A percentile compares a stretch with the other conserved stretches of the same genome.
These are phyloP conservation scores for Apiotrichum gracile DNA, from an alignment of 1,284 basidiomycete genomes.

Conservation along the genomic window DNA sequence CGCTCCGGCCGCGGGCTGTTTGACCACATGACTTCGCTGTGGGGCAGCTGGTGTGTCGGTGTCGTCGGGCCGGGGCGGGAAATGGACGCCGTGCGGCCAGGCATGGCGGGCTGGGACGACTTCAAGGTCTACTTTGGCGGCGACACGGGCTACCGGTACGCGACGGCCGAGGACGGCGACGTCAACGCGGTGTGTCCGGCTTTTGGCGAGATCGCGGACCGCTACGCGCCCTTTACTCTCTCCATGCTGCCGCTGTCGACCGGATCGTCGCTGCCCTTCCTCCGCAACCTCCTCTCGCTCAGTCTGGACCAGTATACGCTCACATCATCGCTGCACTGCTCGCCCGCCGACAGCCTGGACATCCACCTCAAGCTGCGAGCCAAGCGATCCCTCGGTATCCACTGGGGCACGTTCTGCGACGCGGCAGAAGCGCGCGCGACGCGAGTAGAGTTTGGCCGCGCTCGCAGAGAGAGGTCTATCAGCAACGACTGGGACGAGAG, in stretches of 20 bases:
- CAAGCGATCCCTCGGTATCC: conserved; percentile 38
- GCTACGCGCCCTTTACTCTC: conserved; percentile 40
- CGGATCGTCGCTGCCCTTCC: conserved; percentile 44
- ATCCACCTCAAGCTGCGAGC: conserved; percentile 35
- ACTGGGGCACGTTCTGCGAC: conserved; percentile 48
- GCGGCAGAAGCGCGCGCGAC: conserved; percentile 40
- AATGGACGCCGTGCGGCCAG: conserved; percentile 15
- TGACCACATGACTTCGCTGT: conserved; percentile 46
- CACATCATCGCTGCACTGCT: conserved; percentile 44
- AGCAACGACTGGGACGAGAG: conserved; percentile 24
- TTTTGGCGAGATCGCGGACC: conserved; percentile 40
- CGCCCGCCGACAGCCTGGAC: conserved; percentile 42
- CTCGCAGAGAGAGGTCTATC: conserved; percentile 25
- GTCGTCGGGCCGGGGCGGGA: conserved; percentile 28
- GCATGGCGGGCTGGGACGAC: conserved; percentile 30
- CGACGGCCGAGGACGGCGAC: conserved; percentile 37
- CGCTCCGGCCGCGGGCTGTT: conserved; percentile 41
- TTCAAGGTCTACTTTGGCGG: conserved; percentile 46
- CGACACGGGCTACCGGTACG: conserved; percentile 47
- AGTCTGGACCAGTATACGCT: conserved; percentile 47
- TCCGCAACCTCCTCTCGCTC: conserved; percentile 41
- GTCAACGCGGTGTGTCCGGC: conserved; percentile 41
- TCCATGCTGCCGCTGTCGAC: conserved; percentile 43
- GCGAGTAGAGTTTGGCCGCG: conserved; percentile 43
- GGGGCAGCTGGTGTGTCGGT: conserved; percentile 45